Base-by-base conservation (phyloP, 331 rosid species). In the Ulmus americana region DNA sequence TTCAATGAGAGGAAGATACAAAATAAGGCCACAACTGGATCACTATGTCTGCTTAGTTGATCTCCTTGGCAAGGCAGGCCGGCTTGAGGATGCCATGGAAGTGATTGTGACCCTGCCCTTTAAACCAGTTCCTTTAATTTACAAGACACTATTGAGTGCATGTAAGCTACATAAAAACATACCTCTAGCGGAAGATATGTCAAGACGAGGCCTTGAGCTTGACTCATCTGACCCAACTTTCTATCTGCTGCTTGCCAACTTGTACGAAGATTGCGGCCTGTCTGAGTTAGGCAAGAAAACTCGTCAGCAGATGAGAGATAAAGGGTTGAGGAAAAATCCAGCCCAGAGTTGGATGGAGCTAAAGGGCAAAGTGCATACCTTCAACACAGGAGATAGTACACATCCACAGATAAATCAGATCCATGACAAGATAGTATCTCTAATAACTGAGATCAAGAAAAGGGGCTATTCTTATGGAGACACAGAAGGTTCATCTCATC, bases 31-130 rank as follows among this genome's bases (percentile, higher is more conserved):
- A 15, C 70, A 66, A 51, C 65, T 79, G 42, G 82, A 85, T 70
- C 91, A 84, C 72, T 82, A 76, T 6, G 81, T 69, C 55, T 79
- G 85, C 76, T 55, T 85, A 22, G 82, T 85, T 43, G 88, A 85
- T 75, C 88, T 82, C 68, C 85, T 85, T 0, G 85, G 88, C 49
- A 77, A 83, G 64, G 85, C 83, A 1, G 85, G 85, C 28, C 86
- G 64, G 66, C 74, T 87, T 74, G 87, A 77, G 85, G 82, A 85
- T 64, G 87, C 89, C 18, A 59, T 77, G 76, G 83, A 68, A 79
- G 79, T 81, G 35, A 74, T 87, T 57, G 71, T 65, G 70, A 76
- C 70, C 61, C 76, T 85, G 88, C 83, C 87, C 55, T 75, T 65
- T 65, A 70, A 63, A 72, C 80, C 85, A 69, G 82, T 80, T 68